These are phyloP conservation scores for Fallopia convolvulus DNA, from an alignment of 148 eudicot species.

Conservation along the genomic window DNA sequence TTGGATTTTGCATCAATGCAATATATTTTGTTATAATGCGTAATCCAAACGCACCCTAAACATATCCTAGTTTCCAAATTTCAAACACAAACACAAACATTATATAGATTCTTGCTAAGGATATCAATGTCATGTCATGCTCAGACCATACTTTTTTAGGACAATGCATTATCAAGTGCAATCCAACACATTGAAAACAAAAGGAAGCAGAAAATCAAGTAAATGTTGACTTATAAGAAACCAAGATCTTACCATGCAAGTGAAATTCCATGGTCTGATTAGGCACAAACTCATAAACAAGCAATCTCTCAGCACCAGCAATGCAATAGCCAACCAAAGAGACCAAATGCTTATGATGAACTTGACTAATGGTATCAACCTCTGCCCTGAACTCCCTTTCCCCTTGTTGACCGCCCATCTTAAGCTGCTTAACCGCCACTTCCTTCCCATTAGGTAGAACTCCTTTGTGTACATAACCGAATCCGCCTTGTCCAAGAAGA, in stretches of 20 bases:
- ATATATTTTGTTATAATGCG: neutral
- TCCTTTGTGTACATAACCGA: slow-evolving; percentile 45
- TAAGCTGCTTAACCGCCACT: slow-evolving; percentile 46
- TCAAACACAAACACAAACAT: too few relatives aligned
- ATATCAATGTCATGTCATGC: too few relatives aligned
- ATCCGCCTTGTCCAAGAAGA: slow-evolving; percentile 46
- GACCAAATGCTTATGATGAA: slow-evolving; percentile 54
- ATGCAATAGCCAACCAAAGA: slow-evolving; percentile 51
- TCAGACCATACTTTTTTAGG: too few relatives aligned
- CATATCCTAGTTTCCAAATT: too few relatives aligned
- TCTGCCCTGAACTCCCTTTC: slow-evolving; percentile 46
- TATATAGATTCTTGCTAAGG: too few relatives aligned
- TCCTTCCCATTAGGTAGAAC: slow-evolving; percentile 41
- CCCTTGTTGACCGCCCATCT: slow-evolving; percentile 45
- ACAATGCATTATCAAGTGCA: too few relatives aligned
- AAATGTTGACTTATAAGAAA: neutral
- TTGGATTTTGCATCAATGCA: too few relatives aligned
- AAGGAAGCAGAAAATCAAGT: neutral
- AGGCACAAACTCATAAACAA: slow-evolving; percentile 45
- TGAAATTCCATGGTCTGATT: slow-evolving; percentile 46
- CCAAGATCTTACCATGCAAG: slow-evolving; percentile 29
- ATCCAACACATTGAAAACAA: neutral
- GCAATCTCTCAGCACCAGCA: slow-evolving; percentile 35
- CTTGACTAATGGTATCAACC: slow-evolving; percentile 49
- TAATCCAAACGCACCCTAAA: neutral